These are phyloP conservation scores for Salix dunnii DNA, from an alignment of 345 rosid species.

Conservation along the genomic window DNA sequence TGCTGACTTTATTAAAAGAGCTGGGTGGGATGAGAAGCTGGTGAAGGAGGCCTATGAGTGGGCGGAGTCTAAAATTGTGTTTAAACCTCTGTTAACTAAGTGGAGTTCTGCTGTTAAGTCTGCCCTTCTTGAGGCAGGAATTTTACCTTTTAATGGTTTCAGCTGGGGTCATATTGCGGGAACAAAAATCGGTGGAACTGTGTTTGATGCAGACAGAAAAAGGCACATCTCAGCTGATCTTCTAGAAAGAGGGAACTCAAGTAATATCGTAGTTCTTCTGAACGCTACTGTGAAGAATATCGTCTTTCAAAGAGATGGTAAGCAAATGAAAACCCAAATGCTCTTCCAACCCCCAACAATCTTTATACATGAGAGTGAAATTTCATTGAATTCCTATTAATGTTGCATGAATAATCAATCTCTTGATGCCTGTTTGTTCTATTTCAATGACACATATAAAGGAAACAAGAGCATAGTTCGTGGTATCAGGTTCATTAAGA, in stretches of 20 bases:
- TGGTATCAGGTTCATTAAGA: slow-evolving; percentile 57
- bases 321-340: background rate
- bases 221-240: slow-evolving; percentile 77
- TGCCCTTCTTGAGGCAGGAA: slow-evolving; percentile 71
- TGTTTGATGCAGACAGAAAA: slow-evolving; percentile 52
- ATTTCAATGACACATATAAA: slow-evolving; percentile 27
- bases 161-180: slow-evolving; percentile 64
- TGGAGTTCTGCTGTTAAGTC: slow-evolving; percentile 63
- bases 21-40: slow-evolving; percentile 55
- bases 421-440: slow-evolving; percentile 3
- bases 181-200: slow-evolving; percentile 70
- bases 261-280: slow-evolving; percentile 47
- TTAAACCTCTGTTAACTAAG: slow-evolving; percentile 49
- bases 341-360: too few species aligned
- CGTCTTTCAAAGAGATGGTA: slow-evolving; percentile 38
- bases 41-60: slow-evolving; percentile 62
- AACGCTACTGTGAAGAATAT: slow-evolving; percentile 56
- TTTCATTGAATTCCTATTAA: too few species aligned
- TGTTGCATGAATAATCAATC: background rate
- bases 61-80: slow-evolving; percentile 71
- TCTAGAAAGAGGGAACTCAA: slow-evolving; percentile 46
- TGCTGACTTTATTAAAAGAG: slow-evolving; percentile 39
- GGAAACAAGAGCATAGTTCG: slow-evolving; percentile 34
- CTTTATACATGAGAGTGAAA: too few species aligned
- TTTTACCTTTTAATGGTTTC: slow-evolving; percentile 61